Base-by-base conservation (phyloP, 805 yeast genomes). In the Barnettozyma populi region DNA sequence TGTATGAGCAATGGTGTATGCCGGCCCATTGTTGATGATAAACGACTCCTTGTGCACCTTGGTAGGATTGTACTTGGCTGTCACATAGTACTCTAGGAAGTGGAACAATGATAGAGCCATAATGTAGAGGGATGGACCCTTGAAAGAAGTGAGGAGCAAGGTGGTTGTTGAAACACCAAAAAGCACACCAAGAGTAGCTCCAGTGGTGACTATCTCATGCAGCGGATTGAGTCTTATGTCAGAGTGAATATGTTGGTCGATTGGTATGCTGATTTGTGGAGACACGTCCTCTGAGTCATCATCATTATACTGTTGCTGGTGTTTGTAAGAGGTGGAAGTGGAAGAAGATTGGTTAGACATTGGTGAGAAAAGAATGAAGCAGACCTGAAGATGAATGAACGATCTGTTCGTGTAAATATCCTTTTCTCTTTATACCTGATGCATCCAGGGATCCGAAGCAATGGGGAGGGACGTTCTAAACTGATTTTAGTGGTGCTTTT, bases 71-170 rank as follows among this genome's bases (percentile, higher is more conserved):
- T 73, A 89, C 44, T 70, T 67, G 0, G 96, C 90, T 0, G 99
- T 94, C 36, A 81, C 76, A 57, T 76, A 79, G 62, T 83, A 94
- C 67, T 94, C 99, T 19, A 87, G 62, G 56, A 86, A 77, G 63
- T 94, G 98, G 67, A 92, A 94, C 0, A 74, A 24, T 3, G 84
- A 63, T 9, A 86, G 61, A 1, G 76, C 62, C 10, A 73, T 62
- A 9, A 84, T 49, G 61, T 86, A 89, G 0, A 79, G 14, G 5
- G 76, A 59, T 25, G 72, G 60, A 6, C 70, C 64, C 37, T 61
- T 65, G 53, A 71, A 66, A 2, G 48, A 47, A 2, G 64, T 44
- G 10, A 52, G 46, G 5, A 66, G 61, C 2, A 68, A 7, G 0
- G 67, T 45, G 0, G 69, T 67, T 0, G 69, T 5, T 0, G 72